Percentiles rank a stretch among this genome's conserved stretches.
Evolutionary conservation across 345 rosid genomes (phyloP).

Genomic region (Rhodomyrtus tomentosa): DNA sequence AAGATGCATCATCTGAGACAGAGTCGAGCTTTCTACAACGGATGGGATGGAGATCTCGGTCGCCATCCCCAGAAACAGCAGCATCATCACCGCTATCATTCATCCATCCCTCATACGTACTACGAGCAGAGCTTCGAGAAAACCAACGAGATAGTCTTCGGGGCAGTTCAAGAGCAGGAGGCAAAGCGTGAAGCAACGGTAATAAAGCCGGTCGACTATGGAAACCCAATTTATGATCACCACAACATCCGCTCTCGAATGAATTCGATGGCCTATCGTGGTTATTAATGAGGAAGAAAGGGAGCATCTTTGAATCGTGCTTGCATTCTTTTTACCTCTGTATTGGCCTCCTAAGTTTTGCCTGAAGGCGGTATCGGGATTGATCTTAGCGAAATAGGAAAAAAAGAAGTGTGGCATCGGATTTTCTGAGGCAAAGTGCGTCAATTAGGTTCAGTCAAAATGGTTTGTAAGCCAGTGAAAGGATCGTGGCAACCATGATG

Average conservation of each 20-base stretch:
- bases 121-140: slow-evolving; percentile 72
- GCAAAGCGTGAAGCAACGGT: slow-evolving; percentile 25
- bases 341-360: not conserved
- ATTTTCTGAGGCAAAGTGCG: not conserved
- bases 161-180: slow-evolving; percentile 77
- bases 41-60: slow-evolving; percentile 49
- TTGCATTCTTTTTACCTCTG: not conserved
- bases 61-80: slow-evolving; percentile 42
- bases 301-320: not conserved
- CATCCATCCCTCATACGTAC: slow-evolving; percentile 58
- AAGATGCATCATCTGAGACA: slow-evolving; percentile 84
- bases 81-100: slow-evolving; percentile 55
- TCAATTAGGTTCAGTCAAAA: not conserved
- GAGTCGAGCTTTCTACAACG: slow-evolving; percentile 60
- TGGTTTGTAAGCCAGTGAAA: not conserved
- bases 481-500: not conserved
- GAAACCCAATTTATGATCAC: slow-evolving; percentile 27
- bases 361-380: not conserved
- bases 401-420: not conserved
- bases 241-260: slow-evolving; percentile 34
- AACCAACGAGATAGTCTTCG: slow-evolving; percentile 72
- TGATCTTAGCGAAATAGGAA: not conserved
- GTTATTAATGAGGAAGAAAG: slow-evolving; percentile 16
- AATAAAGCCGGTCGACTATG: slow-evolving; percentile 52
- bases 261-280: slow-evolving; percentile 32